phyloP scores from a whole-genome alignment of 2,329 filamentous ascomycete species.

The Parastagonospora nodorum region DNA sequence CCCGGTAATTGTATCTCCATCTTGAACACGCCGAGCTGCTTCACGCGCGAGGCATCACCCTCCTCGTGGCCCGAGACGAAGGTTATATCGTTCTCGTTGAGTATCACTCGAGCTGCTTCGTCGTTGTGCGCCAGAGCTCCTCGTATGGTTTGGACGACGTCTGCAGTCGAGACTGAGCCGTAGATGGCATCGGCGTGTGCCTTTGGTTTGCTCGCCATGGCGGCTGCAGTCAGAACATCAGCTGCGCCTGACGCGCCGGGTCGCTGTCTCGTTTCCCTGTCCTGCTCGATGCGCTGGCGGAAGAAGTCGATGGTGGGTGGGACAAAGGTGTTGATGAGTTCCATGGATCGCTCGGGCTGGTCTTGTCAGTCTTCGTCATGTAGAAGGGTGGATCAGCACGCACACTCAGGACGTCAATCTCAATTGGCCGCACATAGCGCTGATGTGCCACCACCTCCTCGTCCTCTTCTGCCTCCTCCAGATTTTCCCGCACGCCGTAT shows the following conservation, averaged over 20 bases:
- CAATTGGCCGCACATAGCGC: conserved; percentile 44
- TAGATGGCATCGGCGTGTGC: conserved; percentile 49
- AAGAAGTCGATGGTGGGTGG: conserved; percentile 55
- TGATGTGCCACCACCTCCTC: conserved; percentile 22
- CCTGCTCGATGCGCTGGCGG: conserved; percentile 50
- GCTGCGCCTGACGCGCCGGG: conserved; percentile 43
- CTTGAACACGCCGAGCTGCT: conserved; percentile 58
- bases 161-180: conserved; percentile 60
- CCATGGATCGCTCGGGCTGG: conserved; percentile 51
- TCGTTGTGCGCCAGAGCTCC: conserved; percentile 56
- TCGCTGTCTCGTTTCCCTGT: conserved; percentile 34
- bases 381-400: conserved; percentile 6
- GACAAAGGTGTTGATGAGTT: conserved; percentile 56
- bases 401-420: conserved; percentile 49
- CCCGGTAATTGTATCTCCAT: conserved; percentile 59
- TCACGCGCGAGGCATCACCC: conserved; percentile 52
- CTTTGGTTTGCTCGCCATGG: conserved; percentile 36
- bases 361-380: conserved; percentile 20
- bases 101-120: conserved; percentile 56
- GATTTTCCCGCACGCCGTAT: conserved; percentile 45
- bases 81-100: conserved; percentile 56
- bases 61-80: conserved; percentile 51
- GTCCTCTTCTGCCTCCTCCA: conserved; percentile 35
- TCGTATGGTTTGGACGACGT: conserved; percentile 57
- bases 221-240: conserved; percentile 43